These are phyloP conservation scores for Penicillium atrosanguineum DNA, from an alignment of 495 filamentous ascomycete genomes.

Conservation along the genomic window DNA sequence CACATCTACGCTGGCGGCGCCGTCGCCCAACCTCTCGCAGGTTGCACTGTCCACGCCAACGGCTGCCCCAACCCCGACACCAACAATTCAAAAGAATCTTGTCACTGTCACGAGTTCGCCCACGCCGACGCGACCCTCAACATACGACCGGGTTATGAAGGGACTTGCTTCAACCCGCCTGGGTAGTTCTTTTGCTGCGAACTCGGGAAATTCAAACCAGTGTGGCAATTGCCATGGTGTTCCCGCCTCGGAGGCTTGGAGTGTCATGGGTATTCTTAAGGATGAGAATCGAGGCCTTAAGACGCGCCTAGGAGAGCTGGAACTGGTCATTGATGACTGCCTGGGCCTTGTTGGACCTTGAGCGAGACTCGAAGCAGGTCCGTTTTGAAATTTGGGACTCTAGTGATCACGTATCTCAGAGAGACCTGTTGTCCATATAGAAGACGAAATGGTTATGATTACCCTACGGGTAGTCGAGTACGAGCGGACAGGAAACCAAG, in stretches of 20 bases:
- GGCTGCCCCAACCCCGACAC: slow-evolving; percentile 16
- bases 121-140: slow-evolving; percentile 31
- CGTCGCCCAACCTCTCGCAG: slow-evolving; percentile 40
- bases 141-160: slow-evolving; percentile 44
- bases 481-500: background rate
- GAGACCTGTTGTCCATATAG: slow-evolving; percentile 18
- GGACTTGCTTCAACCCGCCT: slow-evolving; percentile 37
- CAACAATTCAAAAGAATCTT: slow-evolving; percentile 26
- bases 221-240: slow-evolving; percentile 62
- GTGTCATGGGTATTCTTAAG: slow-evolving; percentile 64
- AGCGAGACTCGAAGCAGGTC: slow-evolving; percentile 1
- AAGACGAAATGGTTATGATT: slow-evolving; percentile 2
- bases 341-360: slow-evolving; percentile 59
- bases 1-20: slow-evolving; percentile 46
- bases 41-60: slow-evolving; percentile 32
- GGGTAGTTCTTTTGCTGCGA: slow-evolving; percentile 32
- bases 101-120: slow-evolving; percentile 14
- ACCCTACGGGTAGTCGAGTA: background rate
- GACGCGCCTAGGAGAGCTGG: slow-evolving; percentile 61
- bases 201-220: slow-evolving; percentile 31
- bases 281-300: slow-evolving; percentile 74
- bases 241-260: slow-evolving; percentile 66
- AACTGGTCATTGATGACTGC: slow-evolving; percentile 68
- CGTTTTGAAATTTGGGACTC: background rate
- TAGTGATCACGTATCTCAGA: background rate